Base-by-base conservation (phyloP, 2,329 filamentous ascomycete species). In the Stemphylium beticola region DNA sequence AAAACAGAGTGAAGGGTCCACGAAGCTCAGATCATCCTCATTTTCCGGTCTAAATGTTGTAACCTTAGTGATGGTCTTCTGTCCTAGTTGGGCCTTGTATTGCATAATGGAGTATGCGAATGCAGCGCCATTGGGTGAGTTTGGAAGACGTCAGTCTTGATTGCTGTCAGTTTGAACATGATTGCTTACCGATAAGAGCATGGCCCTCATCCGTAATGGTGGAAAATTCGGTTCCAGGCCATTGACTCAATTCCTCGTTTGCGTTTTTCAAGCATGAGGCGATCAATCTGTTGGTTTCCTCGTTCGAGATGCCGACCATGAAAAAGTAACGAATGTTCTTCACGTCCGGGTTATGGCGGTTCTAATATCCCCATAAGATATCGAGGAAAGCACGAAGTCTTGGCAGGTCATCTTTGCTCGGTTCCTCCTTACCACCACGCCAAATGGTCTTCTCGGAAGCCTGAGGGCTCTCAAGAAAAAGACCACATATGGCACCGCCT, bases 81-180 rank as follows among this genome's bases (percentile, higher is more conserved):
- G 37, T 0, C 64, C 66, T 2, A 68, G 42, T 33, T 63, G 46
- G 0, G 37, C 45, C 39, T 68, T 67, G 33, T 62, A 61, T 43
- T 61, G 58, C 26, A 67, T 53, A 1, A 68, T 43, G 5, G 67
- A 66, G 34, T 62, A 68, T 3, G 62, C 66, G 46, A 68, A 67
- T 0, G 54, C 53, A 1, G 60, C 61, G 10, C 60, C 64, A 29
- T 67, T 67, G 1, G 53, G 61, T 8, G 59, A 62, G 4, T 57
- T 62, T 64, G 17, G 12, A 33, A 10, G 10, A 14, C 36, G 20
- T 50, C 29, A 50, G 46, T 36, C n/a, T n/a, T n/a, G n/a, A n/a
- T n/a, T n/a, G n/a, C n/a, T n/a, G n/a, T n/a, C n/a, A n/a, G n/a
- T n/a, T n/a, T n/a, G n/a, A n/a, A n/a, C n/a, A n/a, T n/a, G n/a